These are phyloP conservation scores for Blakeslea trispora DNA, from an alignment of 371 early-diverging fungal species.

Conservation along the genomic window DNA sequence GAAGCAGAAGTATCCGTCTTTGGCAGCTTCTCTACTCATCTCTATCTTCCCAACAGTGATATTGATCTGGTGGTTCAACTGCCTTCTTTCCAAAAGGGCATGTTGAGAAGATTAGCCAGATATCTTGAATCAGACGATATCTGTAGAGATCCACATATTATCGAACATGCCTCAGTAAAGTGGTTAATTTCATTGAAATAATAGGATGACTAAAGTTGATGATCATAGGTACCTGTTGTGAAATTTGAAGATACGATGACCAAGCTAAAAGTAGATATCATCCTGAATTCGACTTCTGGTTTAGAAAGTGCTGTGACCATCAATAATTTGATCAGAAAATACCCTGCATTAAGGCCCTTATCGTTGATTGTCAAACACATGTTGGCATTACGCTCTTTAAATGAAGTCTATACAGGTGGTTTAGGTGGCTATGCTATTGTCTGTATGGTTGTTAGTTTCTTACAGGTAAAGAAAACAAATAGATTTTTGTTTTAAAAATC, in stretches of 20 bases:
- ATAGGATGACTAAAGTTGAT: too few species aligned
- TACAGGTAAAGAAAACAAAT: conserved; percentile 54
- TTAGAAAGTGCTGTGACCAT: conserved; percentile 57
- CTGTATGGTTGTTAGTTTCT: conserved; percentile 80
- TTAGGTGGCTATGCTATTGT: conserved; percentile 92
- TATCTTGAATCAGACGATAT: conserved; percentile 23
- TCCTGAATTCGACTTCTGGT: conserved; percentile 20
- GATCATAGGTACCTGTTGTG: conserved; percentile 90
- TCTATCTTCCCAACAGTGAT: conserved; percentile 83
- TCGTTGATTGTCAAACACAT: conserved; percentile 86
- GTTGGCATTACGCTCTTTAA: conserved; percentile 68
- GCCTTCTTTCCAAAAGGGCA: conserved; percentile 8
- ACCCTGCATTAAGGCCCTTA: conserved; percentile 69
- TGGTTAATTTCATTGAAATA: too few species aligned
- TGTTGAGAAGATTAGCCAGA: conserved; percentile 17
- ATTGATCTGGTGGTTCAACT: conserved; percentile 74
- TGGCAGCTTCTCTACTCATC: conserved; percentile 83
- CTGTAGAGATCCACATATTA: conserved; percentile 40
- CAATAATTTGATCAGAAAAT: conserved; percentile 49
- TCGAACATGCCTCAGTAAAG: conserved; percentile 54
- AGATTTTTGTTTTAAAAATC: too few species aligned
- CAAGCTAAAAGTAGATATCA: conserved; percentile 20
- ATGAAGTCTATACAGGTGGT: conserved; percentile 94
- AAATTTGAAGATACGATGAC: conserved; percentile 82
- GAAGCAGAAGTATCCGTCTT: conserved; percentile 65